Percentiles rank a stretch among this genome's conserved stretches.
These are phyloP conservation scores for Wickerhamiella siamensis DNA, from an alignment of 805 yeast species.

Conservation along the genomic window DNA sequence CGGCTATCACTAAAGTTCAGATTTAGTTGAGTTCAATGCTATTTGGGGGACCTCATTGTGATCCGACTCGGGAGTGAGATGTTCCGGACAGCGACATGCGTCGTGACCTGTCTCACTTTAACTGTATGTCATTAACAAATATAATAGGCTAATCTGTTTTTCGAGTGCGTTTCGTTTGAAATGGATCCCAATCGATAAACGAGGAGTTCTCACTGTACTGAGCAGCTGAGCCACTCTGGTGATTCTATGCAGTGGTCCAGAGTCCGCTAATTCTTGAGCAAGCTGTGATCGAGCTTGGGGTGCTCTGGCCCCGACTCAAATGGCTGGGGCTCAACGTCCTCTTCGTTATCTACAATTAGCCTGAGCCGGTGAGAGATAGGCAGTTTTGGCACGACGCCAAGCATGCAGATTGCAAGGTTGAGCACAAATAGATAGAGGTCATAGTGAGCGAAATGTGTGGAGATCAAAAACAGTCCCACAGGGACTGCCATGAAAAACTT, in stretches of 20 bases:
- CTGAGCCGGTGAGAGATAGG: constrained; percentile 35
- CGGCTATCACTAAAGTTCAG: no score
- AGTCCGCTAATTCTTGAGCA: constrained; percentile 9
- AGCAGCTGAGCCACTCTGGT: background rate
- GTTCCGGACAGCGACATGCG: no score
- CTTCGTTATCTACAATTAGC: constrained; percentile 19
- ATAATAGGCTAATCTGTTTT: no score
- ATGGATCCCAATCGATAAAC: no score
- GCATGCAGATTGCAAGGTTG: constrained; percentile 66
- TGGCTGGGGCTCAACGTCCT: constrained; percentile 12
- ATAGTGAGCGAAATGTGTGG: constrained; percentile 83
- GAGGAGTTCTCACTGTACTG: background rate
- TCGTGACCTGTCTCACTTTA: no score
- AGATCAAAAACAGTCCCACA: constrained; percentile 63
- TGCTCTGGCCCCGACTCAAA: background rate
- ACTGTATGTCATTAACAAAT: no score
- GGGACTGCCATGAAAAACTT: constrained; percentile 91
- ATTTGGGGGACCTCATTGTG: no score
- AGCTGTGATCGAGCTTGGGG: constrained; percentile 10
- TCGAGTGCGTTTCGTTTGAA: no score
- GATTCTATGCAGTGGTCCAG: no score
- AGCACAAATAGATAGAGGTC: constrained; percentile 64
- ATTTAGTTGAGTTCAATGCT: no score
- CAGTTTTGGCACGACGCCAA: constrained; percentile 83
- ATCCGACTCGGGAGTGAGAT: no score